Conservation (phyloP, 441 rosid species). For the Erodium chrysanthum region DNA sequence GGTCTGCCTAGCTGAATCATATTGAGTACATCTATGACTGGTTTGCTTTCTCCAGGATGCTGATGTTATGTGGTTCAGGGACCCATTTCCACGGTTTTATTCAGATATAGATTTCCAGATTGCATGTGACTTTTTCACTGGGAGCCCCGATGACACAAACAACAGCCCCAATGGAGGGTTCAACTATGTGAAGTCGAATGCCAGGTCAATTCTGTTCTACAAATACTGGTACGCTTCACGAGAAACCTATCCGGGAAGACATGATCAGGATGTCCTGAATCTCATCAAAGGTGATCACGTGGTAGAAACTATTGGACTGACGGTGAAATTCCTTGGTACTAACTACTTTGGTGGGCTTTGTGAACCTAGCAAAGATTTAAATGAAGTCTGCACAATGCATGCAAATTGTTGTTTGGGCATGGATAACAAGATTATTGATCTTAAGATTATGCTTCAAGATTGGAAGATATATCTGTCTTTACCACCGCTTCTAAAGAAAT, state of each 20-base stretch:
- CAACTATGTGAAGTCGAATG: conserved; percentile 61
- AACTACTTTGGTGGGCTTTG: conserved; percentile 74
- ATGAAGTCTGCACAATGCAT: conserved; percentile 74
- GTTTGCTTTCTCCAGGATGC: conserved; percentile 54
- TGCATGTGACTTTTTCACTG: conserved; percentile 67
- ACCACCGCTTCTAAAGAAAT: conserved; percentile 41
- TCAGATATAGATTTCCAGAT: conserved; percentile 75
- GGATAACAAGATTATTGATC: conserved; percentile 60
- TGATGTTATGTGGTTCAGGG: conserved; percentile 88
- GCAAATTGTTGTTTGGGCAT: conserved; percentile 75
- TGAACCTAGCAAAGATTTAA: conserved; percentile 72
- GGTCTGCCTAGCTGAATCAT: not conserved
- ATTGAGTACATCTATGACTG: conserved; percentile 15
- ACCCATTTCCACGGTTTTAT: conserved; percentile 71
- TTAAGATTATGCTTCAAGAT: conserved; percentile 65
- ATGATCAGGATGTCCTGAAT: conserved; percentile 76
- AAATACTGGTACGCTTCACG: conserved; percentile 73
- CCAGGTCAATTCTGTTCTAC: conserved; percentile 65
- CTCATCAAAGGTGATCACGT: conserved; percentile 43
- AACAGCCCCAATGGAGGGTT: conserved; percentile 83
- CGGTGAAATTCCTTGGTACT: conserved; percentile 70
- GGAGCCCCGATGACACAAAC: conserved; percentile 41
- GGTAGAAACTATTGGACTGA: conserved; percentile 45
- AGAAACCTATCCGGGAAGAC: conserved; percentile 43
- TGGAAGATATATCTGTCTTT: conserved; percentile 55